Conservation (phyloP, 2,329 filamentous ascomycete species). For the Penicillium psychrosexuale region DNA sequence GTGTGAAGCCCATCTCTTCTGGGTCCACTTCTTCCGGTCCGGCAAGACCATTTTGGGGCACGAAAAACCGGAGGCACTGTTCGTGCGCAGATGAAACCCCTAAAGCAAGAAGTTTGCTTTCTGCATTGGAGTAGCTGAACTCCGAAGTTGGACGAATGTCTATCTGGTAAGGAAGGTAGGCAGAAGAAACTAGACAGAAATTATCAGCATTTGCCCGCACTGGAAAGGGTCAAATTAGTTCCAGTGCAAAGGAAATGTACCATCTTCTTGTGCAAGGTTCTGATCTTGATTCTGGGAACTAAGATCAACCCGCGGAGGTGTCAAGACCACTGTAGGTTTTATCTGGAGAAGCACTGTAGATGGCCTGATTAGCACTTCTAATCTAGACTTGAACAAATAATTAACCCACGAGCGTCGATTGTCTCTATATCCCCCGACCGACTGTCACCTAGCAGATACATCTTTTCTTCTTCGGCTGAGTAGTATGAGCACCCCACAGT, state of each 20-base stretch:
- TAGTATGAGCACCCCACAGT: slow-evolving; percentile 84
- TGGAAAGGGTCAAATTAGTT: background rate
- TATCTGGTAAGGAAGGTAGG: slow-evolving; percentile 58
- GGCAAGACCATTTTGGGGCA: slow-evolving; percentile 56
- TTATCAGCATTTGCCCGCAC: background rate
- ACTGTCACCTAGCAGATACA: slow-evolving; percentile 76
- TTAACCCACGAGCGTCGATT: slow-evolving; percentile 54
- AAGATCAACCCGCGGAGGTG: slow-evolving; percentile 57
- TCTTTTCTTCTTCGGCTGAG: slow-evolving; percentile 62
- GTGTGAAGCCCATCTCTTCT: slow-evolving; percentile 48
- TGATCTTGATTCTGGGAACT: slow-evolving; percentile 35
- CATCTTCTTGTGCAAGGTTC: slow-evolving; percentile 42
- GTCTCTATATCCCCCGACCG: slow-evolving; percentile 65
- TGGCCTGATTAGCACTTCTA: slow-evolving; percentile 5
- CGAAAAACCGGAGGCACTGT: slow-evolving; percentile 55
- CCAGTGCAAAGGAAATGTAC: slow-evolving; percentile 25
- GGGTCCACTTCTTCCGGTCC: slow-evolving; percentile 40
- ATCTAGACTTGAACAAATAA: background rate
- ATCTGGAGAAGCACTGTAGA: slow-evolving; percentile 58
- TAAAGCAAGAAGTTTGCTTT: slow-evolving; percentile 62
- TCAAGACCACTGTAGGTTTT: slow-evolving; percentile 59
- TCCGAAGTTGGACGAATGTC: slow-evolving; percentile 69
- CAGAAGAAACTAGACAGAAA: slow-evolving; percentile 43
- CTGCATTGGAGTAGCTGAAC: slow-evolving; percentile 67
- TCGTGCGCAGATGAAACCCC: slow-evolving; percentile 50